A percentile compares a stretch with the other conserved stretches of the same genome.
These are phyloP conservation scores for Alternaria longipes DNA, from an alignment of 2,329 filamentous ascomycete genomes.

Conservation along the genomic window DNA sequence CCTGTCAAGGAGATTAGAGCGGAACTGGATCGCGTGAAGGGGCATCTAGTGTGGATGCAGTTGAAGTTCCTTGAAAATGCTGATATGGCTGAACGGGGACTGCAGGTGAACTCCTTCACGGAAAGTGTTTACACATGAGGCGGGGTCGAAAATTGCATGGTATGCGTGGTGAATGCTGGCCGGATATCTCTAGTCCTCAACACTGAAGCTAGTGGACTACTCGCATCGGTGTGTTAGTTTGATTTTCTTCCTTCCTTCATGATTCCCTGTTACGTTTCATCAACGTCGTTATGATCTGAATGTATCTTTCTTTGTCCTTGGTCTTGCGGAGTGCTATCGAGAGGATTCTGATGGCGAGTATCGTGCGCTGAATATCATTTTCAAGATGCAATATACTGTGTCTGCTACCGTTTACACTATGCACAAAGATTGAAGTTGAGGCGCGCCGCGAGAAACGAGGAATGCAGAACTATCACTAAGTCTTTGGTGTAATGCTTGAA, in stretches of 20 bases:
- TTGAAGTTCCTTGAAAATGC: slow-evolving; percentile 84
- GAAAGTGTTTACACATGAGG: slow-evolving; percentile 79
- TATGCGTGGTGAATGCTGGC: background rate
- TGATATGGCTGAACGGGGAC: slow-evolving; percentile 86
- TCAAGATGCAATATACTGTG: background rate
- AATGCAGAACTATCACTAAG: background rate
- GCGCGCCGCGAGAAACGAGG: background rate
- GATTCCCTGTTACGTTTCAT: background rate
- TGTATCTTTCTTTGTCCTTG: background rate
- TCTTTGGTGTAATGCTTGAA: background rate
- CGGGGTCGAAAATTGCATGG: background rate
- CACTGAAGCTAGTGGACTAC: background rate
- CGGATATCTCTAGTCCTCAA: background rate
- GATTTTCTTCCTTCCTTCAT: background rate
- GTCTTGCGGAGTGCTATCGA: background rate
- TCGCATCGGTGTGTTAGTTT: background rate
- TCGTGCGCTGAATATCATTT: background rate
- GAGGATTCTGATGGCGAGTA: background rate
- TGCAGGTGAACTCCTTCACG: slow-evolving; percentile 86
- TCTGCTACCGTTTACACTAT: background rate
- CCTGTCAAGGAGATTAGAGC: slow-evolving; percentile 72
- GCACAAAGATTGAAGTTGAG: background rate
- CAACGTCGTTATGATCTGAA: background rate
- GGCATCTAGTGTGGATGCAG: slow-evolving; percentile 96
- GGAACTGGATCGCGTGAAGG: slow-evolving; percentile 81